A percentile compares a stretch with the other conserved stretches of the same genome.
Conservation (phyloP, 495 filamentous ascomycete genomes). For the Hamigera avellanea region DNA sequence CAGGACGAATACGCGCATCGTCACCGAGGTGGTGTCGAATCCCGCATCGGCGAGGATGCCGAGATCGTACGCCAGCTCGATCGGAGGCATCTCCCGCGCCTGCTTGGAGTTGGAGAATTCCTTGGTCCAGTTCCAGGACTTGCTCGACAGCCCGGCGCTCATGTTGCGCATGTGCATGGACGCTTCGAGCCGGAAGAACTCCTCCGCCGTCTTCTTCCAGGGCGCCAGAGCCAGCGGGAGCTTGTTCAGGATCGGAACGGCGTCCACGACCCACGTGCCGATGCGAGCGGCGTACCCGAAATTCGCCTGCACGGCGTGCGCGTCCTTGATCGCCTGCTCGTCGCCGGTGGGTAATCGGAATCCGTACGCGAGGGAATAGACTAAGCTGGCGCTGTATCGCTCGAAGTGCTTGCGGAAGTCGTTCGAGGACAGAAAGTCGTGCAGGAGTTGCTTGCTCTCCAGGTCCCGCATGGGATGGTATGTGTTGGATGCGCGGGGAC, state of each 20-base stretch:
- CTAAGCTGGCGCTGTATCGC: conserved; percentile 5
- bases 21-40: conserved; percentile 19
- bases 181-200: conserved; percentile 5
- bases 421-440: conserved; percentile 1
- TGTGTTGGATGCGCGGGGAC: not conserved
- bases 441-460: conserved; percentile 5
- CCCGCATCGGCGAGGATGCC: conserved; percentile 28
- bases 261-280: conserved; percentile 15
- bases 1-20: conserved; percentile 24
- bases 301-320: conserved; percentile 3
- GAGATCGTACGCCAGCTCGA: conserved; percentile 23
- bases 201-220: conserved; percentile 7
- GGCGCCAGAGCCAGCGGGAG: conserved; percentile 9
- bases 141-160: conserved; percentile 1
- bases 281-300: conserved; percentile 5
- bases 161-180: conserved; percentile 6
- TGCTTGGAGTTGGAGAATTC: conserved; percentile 5
- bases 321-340: conserved; percentile 7
- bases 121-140: conserved; percentile 17
- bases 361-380: conserved; percentile 10
- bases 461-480: conserved; percentile 7
- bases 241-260: conserved; percentile 10
- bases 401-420: conserved; percentile 5
- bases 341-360: conserved; percentile 6
- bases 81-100: conserved; percentile 4